These are phyloP conservation scores for Leccinum fallax DNA, from an alignment of 1,284 basidiomycete genomes.

Conservation along the genomic window DNA sequence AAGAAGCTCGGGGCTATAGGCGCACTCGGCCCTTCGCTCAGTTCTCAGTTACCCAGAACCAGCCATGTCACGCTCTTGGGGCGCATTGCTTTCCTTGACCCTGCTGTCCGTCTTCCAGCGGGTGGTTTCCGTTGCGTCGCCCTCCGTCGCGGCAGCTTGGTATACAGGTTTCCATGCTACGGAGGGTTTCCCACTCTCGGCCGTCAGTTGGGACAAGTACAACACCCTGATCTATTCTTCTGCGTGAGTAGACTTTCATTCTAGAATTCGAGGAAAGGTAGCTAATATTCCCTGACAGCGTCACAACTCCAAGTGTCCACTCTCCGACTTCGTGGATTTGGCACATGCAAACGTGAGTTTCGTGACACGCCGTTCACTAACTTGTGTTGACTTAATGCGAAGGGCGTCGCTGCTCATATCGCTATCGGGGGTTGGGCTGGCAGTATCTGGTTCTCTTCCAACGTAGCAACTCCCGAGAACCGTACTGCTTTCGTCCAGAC, in stretches of 20 bases:
- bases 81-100: background rate
- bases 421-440: background rate
- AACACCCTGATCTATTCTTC: slow-evolving; percentile 50
- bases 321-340: slow-evolving; percentile 53
- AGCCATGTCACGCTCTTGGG: background rate
- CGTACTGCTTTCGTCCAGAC: slow-evolving; percentile 64
- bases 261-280: too few species aligned
- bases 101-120: background rate
- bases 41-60: background rate
- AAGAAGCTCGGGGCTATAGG: background rate
- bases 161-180: slow-evolving; percentile 46
- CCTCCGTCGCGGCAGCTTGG: slow-evolving; percentile 25
- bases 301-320: slow-evolving; percentile 45
- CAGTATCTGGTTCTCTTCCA: background rate
- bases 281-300: slow-evolving; percentile 26
- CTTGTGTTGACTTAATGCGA: background rate
- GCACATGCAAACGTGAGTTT: slow-evolving; percentile 41
- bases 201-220: slow-evolving; percentile 51
- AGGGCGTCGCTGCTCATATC: slow-evolving; percentile 1
- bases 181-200: slow-evolving; percentile 38
- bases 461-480: slow-evolving; percentile 32
- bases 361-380: background rate
- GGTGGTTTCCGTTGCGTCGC: background rate
- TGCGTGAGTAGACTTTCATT: slow-evolving; percentile 2
- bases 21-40: background rate